Evolutionary conservation across 164 flowering plant genomes (phyloP).

Genomic region (Dillenia suffruticosa): DNA sequence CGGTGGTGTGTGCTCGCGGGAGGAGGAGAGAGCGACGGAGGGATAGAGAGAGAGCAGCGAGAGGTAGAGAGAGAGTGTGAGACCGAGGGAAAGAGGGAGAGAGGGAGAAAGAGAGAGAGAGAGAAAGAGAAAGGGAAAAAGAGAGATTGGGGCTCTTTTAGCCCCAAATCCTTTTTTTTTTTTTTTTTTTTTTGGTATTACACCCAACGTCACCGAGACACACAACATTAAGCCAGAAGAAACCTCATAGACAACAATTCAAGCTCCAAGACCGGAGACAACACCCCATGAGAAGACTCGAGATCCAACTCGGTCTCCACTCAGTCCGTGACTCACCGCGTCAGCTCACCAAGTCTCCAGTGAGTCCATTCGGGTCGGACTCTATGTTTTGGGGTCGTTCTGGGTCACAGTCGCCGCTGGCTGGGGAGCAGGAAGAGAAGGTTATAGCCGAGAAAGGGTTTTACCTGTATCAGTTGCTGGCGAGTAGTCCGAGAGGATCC

Average conservation of each 20-base stretch:
- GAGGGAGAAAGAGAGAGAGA: no score
- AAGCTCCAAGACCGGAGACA: slow-evolving; percentile 55
- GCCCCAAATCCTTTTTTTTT: no score
- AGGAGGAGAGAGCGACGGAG: no score
- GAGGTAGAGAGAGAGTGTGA: no score
- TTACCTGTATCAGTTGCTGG: slow-evolving; percentile 45
- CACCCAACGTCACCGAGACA: slow-evolving; percentile 2
- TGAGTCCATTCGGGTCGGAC: slow-evolving; percentile 38
- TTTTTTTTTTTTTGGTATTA: no score
- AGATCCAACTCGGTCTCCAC: slow-evolving; percentile 40
- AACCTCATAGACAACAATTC: slow-evolving; percentile 34
- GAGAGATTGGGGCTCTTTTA: no score
- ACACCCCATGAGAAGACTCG: slow-evolving; percentile 35
- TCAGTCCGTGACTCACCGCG: slow-evolving; percentile 14
- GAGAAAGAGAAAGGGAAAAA: no score
- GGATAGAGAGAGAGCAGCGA: no score
- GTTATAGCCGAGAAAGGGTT: slow-evolving; percentile 44
- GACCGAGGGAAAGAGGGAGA: no score
- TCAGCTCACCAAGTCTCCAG: slow-evolving; percentile 30
- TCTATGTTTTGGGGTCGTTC: slow-evolving; percentile 16
- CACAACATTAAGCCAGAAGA: slow-evolving; percentile 20
- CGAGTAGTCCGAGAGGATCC: slow-evolving; percentile 35
- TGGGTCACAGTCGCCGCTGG: slow-evolving; percentile 29
- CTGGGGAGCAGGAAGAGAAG: slow-evolving; percentile 35
- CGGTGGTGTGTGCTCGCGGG: no score